Base-by-base conservation (phyloP, 2,329 filamentous ascomycete species). In the Trematosphaeria pertusa region DNA sequence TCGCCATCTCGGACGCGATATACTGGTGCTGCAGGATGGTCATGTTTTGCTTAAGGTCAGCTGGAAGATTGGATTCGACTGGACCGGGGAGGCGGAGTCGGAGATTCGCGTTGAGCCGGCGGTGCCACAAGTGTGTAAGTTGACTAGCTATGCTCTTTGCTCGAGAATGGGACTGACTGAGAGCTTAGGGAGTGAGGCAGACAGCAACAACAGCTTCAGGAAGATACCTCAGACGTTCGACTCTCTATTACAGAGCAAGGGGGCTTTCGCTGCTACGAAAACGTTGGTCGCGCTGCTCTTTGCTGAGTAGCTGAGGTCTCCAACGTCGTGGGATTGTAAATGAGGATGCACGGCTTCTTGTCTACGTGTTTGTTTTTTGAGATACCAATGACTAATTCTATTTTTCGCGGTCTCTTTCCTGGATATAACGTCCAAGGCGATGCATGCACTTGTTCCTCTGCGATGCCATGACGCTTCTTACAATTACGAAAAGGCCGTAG, bases 31-130 rank as follows among this genome's bases (percentile, higher is more conserved):
- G 43, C 69, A 37, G 65, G 67, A 73, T 1, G 62, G 66, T 1
- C 50, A 72, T 8, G 73, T 79, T 2, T 65, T 75, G 9, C 44
- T 85, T 4, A 78, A 82, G 19, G 71, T 89, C 1, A 75, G 78
- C 46, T 90, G 87, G 87, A 74, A 70, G 36, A 84, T 88, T 33
- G 70, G 71, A 2, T 88, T 89, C 59, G 87, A 89, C 66, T 89
- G 86, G 87, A 86, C 86, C 0, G 87, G 87, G 5, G 87, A 89
- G 62, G 86, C 84, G 4, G 79, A 81, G 59, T 88, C 81, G 55
- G 74, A 75, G 34, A 69, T 89, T 12, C 73, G 72, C 4, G 74
- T 86, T 9, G 64, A 82, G 51, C 73, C 84, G 2, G 80, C 81
- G 4, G 73, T 85, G 31, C 86, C 87, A 0, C 76, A 74, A 6